Conservation (phyloP, 148 eudicot species). For the Chenopodium quinoa region DNA sequence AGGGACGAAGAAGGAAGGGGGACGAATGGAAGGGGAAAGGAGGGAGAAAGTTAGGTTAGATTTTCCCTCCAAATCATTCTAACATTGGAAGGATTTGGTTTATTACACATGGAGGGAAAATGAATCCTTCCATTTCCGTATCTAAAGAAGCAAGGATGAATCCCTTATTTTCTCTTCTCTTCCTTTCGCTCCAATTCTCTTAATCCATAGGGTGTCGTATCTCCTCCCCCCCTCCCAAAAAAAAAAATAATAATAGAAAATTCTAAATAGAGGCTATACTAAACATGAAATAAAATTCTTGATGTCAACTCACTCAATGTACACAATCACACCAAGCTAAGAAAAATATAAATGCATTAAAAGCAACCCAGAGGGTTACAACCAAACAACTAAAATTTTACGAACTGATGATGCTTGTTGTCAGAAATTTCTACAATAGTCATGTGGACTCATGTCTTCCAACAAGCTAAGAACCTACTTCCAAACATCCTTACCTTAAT, state of each 20-base stretch:
- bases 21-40: too few species aligned
- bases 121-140: too few species aligned
- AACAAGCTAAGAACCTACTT: not conserved
- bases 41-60: too few species aligned
- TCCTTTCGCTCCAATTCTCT: too few species aligned
- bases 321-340: not conserved
- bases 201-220: too few species aligned
- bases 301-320: too few species aligned
- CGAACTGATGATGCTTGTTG: not conserved
- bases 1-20: too few species aligned
- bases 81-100: too few species aligned
- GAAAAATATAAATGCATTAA: not conserved
- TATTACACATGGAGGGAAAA: too few species aligned
- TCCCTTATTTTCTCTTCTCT: too few species aligned
- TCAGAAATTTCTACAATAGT: not conserved
- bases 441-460: constrained; percentile 6
- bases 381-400: not conserved
- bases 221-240: not conserved
- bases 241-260: not conserved
- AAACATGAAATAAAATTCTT: not conserved
- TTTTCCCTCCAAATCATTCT: too few species aligned
- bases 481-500: constrained; percentile 52
- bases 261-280: not conserved
- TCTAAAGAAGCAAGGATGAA: too few species aligned
- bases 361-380: not conserved